These are phyloP conservation scores for Penicillium subrubescens DNA, from an alignment of 495 filamentous ascomycete species.

Conservation along the genomic window DNA sequence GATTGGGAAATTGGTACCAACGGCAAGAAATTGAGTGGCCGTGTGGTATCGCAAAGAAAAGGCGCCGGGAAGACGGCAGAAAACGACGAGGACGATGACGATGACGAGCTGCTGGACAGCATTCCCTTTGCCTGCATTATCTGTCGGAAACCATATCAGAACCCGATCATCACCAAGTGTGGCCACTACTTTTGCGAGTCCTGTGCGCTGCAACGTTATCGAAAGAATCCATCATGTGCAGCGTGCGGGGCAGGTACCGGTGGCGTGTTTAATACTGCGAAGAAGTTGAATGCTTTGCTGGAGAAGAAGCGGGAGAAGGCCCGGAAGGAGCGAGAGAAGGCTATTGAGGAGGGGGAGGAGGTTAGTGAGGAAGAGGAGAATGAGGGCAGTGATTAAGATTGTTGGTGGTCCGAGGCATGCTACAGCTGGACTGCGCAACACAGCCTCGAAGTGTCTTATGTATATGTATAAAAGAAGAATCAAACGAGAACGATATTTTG, in stretches of 20 bases:
- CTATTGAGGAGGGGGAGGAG: slow-evolving; percentile 70
- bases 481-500: not conserved
- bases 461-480: not conserved
- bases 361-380: slow-evolving; percentile 63
- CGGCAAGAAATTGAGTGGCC: slow-evolving; percentile 67
- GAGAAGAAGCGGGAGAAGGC: slow-evolving; percentile 80
- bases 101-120: slow-evolving; percentile 74
- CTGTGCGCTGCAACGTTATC: slow-evolving; percentile 83
- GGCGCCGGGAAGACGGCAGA: slow-evolving; percentile 46
- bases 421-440: slow-evolving; percentile 28
- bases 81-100: slow-evolving; percentile 61
- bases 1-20: slow-evolving; percentile 90
- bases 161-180: slow-evolving; percentile 85
- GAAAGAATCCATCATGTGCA: slow-evolving; percentile 79
- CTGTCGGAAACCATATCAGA: slow-evolving; percentile 78
- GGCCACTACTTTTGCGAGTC: slow-evolving; percentile 94
- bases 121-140: slow-evolving; percentile 97
- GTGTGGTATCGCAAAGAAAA: slow-evolving; percentile 57
- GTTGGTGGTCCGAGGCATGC: not conserved
- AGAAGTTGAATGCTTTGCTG: slow-evolving; percentile 76
- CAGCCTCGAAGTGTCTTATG: not conserved
- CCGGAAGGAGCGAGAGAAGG: slow-evolving; percentile 67
- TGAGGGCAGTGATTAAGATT: slow-evolving; percentile 17
- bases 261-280: slow-evolving; percentile 89
- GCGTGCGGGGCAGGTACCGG: slow-evolving; percentile 82